These are phyloP conservation scores for Neonectria faginata DNA, from an alignment of 2,329 filamentous ascomycete species.

Conservation along the genomic window DNA sequence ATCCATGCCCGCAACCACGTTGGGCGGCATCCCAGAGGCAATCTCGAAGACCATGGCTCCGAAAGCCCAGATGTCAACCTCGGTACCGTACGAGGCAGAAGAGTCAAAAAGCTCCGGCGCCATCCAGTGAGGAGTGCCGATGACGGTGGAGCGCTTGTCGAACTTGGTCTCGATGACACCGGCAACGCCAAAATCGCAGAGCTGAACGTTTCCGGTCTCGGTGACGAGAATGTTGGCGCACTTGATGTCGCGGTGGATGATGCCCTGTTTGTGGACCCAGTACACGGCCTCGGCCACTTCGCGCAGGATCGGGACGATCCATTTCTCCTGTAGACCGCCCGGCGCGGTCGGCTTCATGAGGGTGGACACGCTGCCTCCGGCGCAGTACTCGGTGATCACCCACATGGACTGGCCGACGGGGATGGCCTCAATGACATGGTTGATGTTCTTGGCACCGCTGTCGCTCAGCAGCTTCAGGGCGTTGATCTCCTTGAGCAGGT, in stretches of 20 bases:
- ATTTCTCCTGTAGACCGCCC: slow-evolving; percentile 75
- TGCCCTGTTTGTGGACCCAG: slow-evolving; percentile 76
- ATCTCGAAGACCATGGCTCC: slow-evolving; percentile 86
- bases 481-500: slow-evolving; percentile 76
- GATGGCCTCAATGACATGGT: slow-evolving; percentile 82
- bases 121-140: slow-evolving; percentile 90
- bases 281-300: slow-evolving; percentile 74
- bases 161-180: slow-evolving; percentile 80
- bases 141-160: slow-evolving; percentile 83
- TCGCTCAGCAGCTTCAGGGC: slow-evolving; percentile 79
- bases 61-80: slow-evolving; percentile 87
- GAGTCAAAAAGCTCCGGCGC: slow-evolving; percentile 80
- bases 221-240: slow-evolving; percentile 85
- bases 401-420: slow-evolving; percentile 84
- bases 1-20: slow-evolving; percentile 66
- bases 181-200: slow-evolving; percentile 88
- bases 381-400: slow-evolving; percentile 90
- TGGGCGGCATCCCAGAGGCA: slow-evolving; percentile 80
- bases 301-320: slow-evolving; percentile 74
- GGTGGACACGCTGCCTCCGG: slow-evolving; percentile 83
- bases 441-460: slow-evolving; percentile 81
- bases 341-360: slow-evolving; percentile 76
- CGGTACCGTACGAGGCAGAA: slow-evolving; percentile 73
- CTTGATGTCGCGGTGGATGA: slow-evolving; percentile 79
- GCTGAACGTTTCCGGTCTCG: slow-evolving; percentile 80